phyloP scores from a whole-genome alignment of 768 basidiomycete species.

The Dacryopinax spathularia region DNA sequence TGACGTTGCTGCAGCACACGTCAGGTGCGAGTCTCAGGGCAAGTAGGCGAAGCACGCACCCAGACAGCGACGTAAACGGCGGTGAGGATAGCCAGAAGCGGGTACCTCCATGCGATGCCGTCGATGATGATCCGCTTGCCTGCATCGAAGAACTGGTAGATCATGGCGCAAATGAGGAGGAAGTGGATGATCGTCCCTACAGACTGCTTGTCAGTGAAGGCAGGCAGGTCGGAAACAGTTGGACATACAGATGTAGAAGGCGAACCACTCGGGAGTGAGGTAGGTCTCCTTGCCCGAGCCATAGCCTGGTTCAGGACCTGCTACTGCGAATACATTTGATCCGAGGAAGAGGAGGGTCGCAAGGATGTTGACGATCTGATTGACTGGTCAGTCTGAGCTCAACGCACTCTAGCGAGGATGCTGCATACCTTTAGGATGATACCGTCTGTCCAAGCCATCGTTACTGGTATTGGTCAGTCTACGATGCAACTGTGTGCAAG shows the following conservation, averaged over 20 bases:
- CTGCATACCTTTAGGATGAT: constrained; percentile 57
- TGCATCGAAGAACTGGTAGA: constrained; percentile 71
- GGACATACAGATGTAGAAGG: constrained; percentile 60
- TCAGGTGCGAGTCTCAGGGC: neutral
- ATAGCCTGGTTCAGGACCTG: constrained; percentile 54
- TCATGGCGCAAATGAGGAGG: constrained; percentile 75
- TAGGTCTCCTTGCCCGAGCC: constrained; percentile 72
- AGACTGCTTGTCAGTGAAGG: constrained; percentile 9
- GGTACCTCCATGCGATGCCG: constrained; percentile 82
- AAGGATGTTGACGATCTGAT: constrained; percentile 51
- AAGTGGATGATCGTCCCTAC: constrained; percentile 69
- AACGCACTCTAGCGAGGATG: neutral
- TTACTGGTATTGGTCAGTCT: neutral
- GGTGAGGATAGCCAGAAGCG: constrained; percentile 74
- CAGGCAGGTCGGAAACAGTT: neutral
- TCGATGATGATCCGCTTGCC: constrained; percentile 74
- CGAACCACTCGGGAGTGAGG: constrained; percentile 86
- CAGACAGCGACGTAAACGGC: constrained; percentile 80
- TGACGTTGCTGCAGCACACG: neutral
- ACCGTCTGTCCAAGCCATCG: constrained; percentile 53
- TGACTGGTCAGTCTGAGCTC: neutral
- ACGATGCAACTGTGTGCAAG: neutral
- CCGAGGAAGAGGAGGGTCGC: constrained; percentile 76
- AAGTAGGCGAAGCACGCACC: constrained; percentile 34
- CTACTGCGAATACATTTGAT: constrained; percentile 67